Evolutionary conservation across 257 asterid species (phyloP).

Genomic region (Petrea volubilis): DNA sequence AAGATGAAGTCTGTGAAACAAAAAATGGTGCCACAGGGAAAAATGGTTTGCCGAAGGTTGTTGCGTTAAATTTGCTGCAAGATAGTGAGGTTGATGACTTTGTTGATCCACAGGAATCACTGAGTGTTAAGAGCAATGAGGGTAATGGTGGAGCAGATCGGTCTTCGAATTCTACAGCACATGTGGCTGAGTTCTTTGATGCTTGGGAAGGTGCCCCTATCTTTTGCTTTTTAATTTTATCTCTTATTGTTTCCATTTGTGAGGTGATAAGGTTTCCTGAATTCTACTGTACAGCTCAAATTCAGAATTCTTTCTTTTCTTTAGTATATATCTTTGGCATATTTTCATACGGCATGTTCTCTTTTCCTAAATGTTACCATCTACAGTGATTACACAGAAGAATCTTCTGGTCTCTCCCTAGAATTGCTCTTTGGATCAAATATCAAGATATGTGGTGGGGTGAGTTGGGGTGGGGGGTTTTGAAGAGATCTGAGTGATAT

Average conservation of each 20-base stretch:
- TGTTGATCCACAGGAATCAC: constrained; percentile 56
- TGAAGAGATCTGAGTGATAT: constrained; percentile 4
- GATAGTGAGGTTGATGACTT: constrained; percentile 57
- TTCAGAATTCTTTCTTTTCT: neutral
- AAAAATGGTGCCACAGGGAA: constrained; percentile 34
- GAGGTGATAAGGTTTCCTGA: neutral
- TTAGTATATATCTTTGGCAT: neutral
- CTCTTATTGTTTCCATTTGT: neutral
- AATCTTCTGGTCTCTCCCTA: neutral
- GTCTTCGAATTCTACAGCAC: constrained; percentile 45
- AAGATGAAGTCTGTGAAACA: constrained; percentile 24
- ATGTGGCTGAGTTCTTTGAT: constrained; percentile 81
- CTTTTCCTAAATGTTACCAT: neutral
- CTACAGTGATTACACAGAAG: neutral
- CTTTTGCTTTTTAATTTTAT: constrained; percentile 13
- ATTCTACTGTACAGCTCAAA: neutral
- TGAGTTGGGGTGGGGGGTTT: constrained; percentile 6
- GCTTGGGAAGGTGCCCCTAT: constrained; percentile 92
- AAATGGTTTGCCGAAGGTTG: constrained; percentile 36
- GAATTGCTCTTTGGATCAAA: neutral
- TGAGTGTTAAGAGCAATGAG: constrained; percentile 68
- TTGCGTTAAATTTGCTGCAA: constrained; percentile 41
- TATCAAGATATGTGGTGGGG: neutral
- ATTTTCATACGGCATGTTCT: constrained; percentile 3
- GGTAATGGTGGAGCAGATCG: constrained; percentile 47